Evolutionary conservation across 345 rosid species (phyloP).

Genomic region (Eucalyptus brandiana): DNA sequence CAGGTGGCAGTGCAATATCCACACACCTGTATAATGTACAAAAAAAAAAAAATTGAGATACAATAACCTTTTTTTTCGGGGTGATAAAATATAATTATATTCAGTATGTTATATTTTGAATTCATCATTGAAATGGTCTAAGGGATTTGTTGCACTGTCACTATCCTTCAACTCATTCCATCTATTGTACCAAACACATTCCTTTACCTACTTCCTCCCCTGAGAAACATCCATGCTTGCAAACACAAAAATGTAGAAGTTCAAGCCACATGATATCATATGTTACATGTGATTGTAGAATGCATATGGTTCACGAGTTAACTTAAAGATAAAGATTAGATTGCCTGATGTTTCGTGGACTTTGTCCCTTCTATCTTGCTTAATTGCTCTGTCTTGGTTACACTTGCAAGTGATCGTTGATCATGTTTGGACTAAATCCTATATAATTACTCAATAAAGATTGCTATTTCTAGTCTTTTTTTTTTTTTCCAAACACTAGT

Average conservation of each 20-base stretch:
- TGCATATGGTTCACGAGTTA: neutral
- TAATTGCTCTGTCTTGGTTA: neutral
- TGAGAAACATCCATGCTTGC: neutral
- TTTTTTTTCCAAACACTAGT: neutral
- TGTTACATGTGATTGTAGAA: neutral
- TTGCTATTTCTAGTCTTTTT: neutral
- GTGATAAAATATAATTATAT: neutral
- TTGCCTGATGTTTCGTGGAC: neutral
- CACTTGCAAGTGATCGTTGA: neutral
- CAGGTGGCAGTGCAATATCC: conserved; percentile 4
- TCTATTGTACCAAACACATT: neutral
- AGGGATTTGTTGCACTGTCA: neutral
- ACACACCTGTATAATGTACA: neutral
- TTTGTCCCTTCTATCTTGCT: neutral
- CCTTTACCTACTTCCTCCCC: neutral
- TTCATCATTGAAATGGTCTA: neutral
- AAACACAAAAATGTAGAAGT: neutral
- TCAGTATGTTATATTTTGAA: neutral
- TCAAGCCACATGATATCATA: neutral
- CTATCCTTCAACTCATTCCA: neutral
- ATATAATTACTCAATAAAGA: neutral
- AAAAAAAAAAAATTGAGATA: neutral
- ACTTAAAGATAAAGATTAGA: neutral
- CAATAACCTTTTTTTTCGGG: neutral
- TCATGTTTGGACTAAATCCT: neutral